Evolutionary conservation across 2,329 filamentous ascomycete species (phyloP), one percentile per base, ranked within the genome.

Genomic region (Taxawa tesnikishii): DNA sequence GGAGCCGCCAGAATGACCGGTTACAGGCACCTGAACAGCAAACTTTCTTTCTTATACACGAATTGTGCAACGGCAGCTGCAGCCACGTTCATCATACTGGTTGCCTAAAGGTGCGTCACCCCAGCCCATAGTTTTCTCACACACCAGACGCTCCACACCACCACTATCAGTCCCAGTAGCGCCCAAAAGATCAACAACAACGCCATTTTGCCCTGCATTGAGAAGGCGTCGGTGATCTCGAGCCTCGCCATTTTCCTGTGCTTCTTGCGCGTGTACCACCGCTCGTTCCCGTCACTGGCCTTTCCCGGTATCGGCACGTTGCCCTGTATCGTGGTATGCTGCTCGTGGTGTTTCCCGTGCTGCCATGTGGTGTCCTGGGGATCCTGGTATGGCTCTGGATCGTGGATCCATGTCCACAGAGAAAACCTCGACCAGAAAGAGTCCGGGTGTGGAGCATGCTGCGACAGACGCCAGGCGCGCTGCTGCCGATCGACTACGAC

Each of bases 161-260:
- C 12, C 29, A 25, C 30, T 33, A 44, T 26, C 8, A 45, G 25
- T 6, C 36, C 43, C 7, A 50, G 28, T 7, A 46, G 42, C 4
- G 47, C 42, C 16, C 58, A 42, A 12, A 63, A 46, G 6, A 56
- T 57, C 44, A 80, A 47, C 2, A 53, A 58, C 4, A 65, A 47
- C 15, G 78, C 54, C n/a, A 80, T 64, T 13, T 56, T 57, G 8
- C 59, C 55, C 15, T 72, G 63, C 49, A 79, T 59, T 48, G 69
- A 66, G 40, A 81, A 73, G 3, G 76, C 76, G 45, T 80, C 74
- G 3, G 61, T 62, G 11, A 75, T 63, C 49, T 81, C 72, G 60
- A 75, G 59, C 48, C 58, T 67, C 46, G 76, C 65, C 32, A 81
- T 58, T 48, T 75, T 73, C 38, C 67, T 44, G 26, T 62, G 58